These are phyloP conservation scores for Corylus avellana DNA, from an alignment of 306 rosid genomes.

Conservation along the genomic window DNA sequence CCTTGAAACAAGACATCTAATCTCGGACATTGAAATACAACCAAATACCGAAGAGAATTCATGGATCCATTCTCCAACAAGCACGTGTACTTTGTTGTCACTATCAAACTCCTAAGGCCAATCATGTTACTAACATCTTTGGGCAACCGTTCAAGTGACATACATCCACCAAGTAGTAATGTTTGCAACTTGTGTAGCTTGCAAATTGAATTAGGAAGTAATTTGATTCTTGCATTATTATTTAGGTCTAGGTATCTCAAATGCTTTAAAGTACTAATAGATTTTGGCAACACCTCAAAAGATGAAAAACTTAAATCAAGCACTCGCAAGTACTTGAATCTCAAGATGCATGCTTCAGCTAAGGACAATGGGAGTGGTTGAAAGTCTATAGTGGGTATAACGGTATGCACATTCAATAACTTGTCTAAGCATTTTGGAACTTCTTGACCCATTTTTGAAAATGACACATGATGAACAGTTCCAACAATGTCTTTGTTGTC, in stretches of 20 bases:
- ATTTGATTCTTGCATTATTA: not conserved
- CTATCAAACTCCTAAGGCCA: slow-evolving; percentile 23
- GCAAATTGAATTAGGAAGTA: slow-evolving; percentile 32
- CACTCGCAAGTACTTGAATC: slow-evolving; percentile 15
- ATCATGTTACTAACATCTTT: slow-evolving; percentile 20
- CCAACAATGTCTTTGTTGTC: not conserved
- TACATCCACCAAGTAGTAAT: slow-evolving; percentile 21
- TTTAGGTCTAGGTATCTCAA: slow-evolving; percentile 25
- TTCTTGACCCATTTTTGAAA: not conserved
- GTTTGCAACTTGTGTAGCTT: slow-evolving; percentile 32
- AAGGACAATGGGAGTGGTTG: not conserved
- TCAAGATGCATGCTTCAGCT: not conserved
- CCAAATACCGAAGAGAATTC: slow-evolving; percentile 15
- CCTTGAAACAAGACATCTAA: slow-evolving; percentile 14
- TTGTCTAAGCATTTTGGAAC: not conserved
- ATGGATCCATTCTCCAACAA: slow-evolving; percentile 25
- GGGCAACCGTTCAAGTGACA: slow-evolving; percentile 29
- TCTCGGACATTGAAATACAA: slow-evolving; percentile 7
- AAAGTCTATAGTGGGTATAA: not conserved
- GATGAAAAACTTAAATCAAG: slow-evolving; percentile 19
- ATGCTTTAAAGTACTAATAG: slow-evolving; percentile 13
- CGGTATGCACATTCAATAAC: not conserved
- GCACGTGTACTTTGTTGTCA: slow-evolving; percentile 18
- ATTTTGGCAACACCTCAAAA: slow-evolving; percentile 22
- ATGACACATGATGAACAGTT: not conserved